phyloP scores from a whole-genome alignment of 108 stramenopile genomes.

The Craspedostauros australis region DNA sequence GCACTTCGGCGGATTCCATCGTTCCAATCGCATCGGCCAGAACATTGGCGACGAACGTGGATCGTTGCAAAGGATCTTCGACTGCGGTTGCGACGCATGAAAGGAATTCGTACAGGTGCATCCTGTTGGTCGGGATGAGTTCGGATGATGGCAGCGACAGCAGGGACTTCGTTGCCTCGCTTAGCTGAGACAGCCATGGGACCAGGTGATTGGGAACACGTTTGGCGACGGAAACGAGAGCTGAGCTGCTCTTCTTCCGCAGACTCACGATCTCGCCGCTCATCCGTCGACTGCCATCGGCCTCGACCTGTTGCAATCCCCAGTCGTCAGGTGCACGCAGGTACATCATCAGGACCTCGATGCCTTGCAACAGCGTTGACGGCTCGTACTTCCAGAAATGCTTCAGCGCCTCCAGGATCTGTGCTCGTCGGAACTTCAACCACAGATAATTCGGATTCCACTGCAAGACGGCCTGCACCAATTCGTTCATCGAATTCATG shows the following conservation, averaged over 20 bases:
- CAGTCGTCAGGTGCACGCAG: constrained; percentile 51
- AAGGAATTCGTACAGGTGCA: constrained; percentile 86
- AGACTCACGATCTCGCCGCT: constrained; percentile 65
- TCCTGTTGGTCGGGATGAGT: constrained; percentile 68
- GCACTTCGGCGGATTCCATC: constrained; percentile 43
- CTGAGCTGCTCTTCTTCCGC: constrained; percentile 72
- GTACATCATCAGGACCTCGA: constrained; percentile 65
- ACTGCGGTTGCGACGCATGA: constrained; percentile 81
- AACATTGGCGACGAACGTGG: constrained; percentile 75
- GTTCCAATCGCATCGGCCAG: constrained; percentile 57
- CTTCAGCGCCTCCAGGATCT: constrained; percentile 58
- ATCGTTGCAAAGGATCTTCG: constrained; percentile 61
- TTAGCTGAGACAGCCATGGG: constrained; percentile 74
- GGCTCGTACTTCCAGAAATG: constrained; percentile 81
- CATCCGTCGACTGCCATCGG: constrained; percentile 20
- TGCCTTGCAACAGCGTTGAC: constrained; percentile 62
- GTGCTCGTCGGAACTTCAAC: constrained; percentile 69
- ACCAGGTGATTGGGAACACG: constrained; percentile 72
- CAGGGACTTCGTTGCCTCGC: constrained; percentile 55
- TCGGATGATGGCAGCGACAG: constrained; percentile 45
- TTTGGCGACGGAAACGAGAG: constrained; percentile 74
- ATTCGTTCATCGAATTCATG: constrained; percentile 46
- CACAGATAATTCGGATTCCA: constrained; percentile 78
- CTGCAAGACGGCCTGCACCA: constrained; percentile 51
- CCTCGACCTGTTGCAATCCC: constrained; percentile 22